These are phyloP conservation scores for Calvatia gigantea DNA, from an alignment of 768 basidiomycete species.

Conservation along the genomic window DNA sequence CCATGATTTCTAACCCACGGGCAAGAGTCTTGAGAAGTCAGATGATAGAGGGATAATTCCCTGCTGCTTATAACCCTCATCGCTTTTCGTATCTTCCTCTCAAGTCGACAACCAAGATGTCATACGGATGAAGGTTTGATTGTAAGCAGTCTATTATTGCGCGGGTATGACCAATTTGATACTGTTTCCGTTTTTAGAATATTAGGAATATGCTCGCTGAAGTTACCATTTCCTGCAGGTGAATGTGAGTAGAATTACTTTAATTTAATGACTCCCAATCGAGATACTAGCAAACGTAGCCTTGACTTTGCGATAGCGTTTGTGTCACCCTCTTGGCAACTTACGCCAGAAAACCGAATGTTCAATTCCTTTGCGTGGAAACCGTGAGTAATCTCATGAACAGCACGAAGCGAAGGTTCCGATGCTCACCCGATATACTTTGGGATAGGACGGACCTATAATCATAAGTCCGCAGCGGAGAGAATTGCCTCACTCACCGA, in stretches of 20 bases:
- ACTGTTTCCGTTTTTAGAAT: conserved; percentile 12
- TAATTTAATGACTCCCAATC: too few relatives aligned
- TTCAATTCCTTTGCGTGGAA: conserved; percentile 18
- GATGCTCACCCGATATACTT: conserved; percentile 10
- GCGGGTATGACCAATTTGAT: not conserved
- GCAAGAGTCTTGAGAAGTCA: conserved; percentile 8
- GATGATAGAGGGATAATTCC: not conserved
- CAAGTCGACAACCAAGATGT: conserved; percentile 6
- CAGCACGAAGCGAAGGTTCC: not conserved
- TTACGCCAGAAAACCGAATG: conserved; percentile 16
- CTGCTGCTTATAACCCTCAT: conserved; percentile 15
- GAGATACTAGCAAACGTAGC: too few relatives aligned
- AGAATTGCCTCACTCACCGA: not conserved
- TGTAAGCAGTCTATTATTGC: not conserved
- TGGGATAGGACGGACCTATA: conserved; percentile 18
- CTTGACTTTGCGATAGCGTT: too few relatives aligned
- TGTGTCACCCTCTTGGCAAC: conserved; percentile 17
- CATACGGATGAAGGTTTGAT: not conserved
- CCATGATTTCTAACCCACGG: conserved; percentile 20
- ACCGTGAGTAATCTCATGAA: conserved; percentile 11
- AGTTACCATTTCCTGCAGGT: conserved; percentile 20
- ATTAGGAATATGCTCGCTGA: conserved; percentile 21
- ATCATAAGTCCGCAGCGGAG: conserved; percentile 15
- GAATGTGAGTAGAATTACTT: too few relatives aligned
- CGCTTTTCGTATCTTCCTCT: conserved; percentile 17